Percentiles rank a stretch among this genome's conserved stretches.
Evolutionary conservation across 129 eudicot species (phyloP).

Genomic region (Lonicera japonica): DNA sequence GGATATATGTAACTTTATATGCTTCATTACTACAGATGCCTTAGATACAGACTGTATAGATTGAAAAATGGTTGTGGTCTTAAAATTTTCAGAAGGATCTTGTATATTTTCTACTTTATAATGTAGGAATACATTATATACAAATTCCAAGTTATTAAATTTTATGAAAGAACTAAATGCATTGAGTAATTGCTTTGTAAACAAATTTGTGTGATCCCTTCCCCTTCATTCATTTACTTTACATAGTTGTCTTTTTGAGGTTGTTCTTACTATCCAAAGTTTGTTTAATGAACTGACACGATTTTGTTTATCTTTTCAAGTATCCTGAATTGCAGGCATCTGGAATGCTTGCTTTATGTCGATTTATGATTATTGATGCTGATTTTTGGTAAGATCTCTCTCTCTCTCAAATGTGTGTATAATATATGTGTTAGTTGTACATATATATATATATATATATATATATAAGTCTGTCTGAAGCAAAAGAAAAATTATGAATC

Average conservation of each 20-base stretch:
- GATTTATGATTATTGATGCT: constrained; percentile 88
- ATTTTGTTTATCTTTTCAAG: constrained; percentile 31
- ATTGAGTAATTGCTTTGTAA: too few species aligned
- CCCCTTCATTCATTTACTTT: not conserved
- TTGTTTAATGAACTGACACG: constrained; percentile 27
- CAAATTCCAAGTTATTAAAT: not conserved
- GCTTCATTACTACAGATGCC: not conserved
- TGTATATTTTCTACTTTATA: not conserved
- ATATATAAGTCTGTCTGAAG: not conserved
- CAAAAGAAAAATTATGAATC: not conserved
- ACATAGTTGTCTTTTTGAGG: not conserved
- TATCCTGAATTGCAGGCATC: constrained; percentile 91
- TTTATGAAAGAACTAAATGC: not conserved
- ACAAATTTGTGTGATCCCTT: not conserved
- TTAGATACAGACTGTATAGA: not conserved
- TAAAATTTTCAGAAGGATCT: not conserved
- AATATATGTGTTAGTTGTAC: too few species aligned
- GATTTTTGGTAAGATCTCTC: constrained; percentile 61
- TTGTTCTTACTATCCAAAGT: not conserved
- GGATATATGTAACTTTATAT: not conserved
- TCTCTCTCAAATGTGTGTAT: not conserved
- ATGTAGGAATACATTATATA: not conserved
- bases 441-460: not conserved
- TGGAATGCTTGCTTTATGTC: constrained; percentile 94
- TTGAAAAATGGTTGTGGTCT: not conserved